phyloP scores from a whole-genome alignment of 768 basidiomycete species.

The Mycena amicta region DNA sequence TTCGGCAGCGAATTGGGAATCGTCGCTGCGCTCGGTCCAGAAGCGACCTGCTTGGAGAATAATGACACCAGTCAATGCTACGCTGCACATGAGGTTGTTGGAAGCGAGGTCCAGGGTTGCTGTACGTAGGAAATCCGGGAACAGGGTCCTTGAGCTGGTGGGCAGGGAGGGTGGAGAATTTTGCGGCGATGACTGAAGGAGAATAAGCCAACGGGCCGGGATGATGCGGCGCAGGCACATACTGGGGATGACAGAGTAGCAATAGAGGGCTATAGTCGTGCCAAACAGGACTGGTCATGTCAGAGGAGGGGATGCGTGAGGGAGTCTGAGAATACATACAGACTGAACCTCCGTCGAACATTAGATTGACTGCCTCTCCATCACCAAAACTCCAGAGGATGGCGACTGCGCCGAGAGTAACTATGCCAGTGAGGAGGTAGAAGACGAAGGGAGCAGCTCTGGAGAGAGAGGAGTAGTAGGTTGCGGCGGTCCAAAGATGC shows the following conservation, averaged over 20 bases:
- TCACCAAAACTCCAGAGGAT: conserved; percentile 81
- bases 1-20: conserved; percentile 55
- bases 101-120: conserved; percentile 81
- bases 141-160: conserved; percentile 57
- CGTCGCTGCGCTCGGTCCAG: conserved; percentile 80
- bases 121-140: conserved; percentile 50
- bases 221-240: conserved; percentile 30
- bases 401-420: conserved; percentile 61
- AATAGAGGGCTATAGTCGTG: conserved; percentile 70
- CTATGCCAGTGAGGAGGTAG: conserved; percentile 59
- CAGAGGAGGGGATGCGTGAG: conserved; percentile 10
- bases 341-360: conserved; percentile 91
- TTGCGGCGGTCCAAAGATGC: conserved; percentile 79
- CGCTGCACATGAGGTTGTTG: conserved; percentile 82
- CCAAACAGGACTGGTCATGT: conserved; percentile 68
- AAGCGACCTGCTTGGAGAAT: conserved; percentile 81
- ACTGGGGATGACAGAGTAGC: conserved; percentile 82
- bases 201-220: conserved; percentile 9
- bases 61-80: conserved; percentile 85
- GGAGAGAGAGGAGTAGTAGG: conserved; percentile 79
- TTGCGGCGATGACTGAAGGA: conserved; percentile 53
- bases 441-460: conserved; percentile 60
- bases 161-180: conserved; percentile 62
- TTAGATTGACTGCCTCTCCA: conserved; percentile 78
- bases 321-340: conserved; percentile 50